Percentiles rank a stretch among this genome's conserved stretches.
Evolutionary conservation across 2,329 filamentous ascomycete genomes (phyloP).

Genomic region (Diaporthe australafricana): DNA sequence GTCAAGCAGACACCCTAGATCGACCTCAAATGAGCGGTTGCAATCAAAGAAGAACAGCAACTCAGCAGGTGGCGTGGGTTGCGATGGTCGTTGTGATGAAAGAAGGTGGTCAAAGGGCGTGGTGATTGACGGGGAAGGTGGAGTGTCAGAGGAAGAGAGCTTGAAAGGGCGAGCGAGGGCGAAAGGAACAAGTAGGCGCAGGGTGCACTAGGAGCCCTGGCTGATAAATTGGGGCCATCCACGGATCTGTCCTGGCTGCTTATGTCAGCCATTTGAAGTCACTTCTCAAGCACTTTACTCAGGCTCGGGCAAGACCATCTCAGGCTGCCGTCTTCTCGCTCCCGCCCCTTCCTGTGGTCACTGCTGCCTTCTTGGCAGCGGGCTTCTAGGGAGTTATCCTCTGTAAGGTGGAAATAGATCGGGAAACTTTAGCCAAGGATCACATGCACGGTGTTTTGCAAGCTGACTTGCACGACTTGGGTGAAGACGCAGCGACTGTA

Average conservation of each 20-base stretch:
- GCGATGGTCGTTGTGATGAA: conserved; percentile 25
- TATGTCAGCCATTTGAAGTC: conserved; percentile 22
- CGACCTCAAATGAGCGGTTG: conserved; percentile 17
- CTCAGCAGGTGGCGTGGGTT: neutral
- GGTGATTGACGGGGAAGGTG: conserved; percentile 27
- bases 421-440: neutral
- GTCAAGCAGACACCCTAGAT: neutral
- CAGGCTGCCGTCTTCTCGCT: neutral
- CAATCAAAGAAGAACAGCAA: conserved; percentile 4
- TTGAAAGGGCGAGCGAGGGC: conserved; percentile 17
- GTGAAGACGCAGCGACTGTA: neutral
- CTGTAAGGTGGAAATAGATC: neutral
- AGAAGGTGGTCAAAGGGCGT: conserved; percentile 27
- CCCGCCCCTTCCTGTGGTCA: neutral
- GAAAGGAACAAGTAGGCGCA: neutral
- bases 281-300: neutral
- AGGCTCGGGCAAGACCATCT: neutral
- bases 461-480: neutral
- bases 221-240: neutral
- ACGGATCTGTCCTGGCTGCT: neutral
- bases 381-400: neutral
- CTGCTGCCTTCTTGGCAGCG: neutral
- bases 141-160: conserved; percentile 5
- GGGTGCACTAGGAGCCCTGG: neutral
- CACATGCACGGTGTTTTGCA: neutral